Evolutionary conservation across 2,329 filamentous ascomycete genomes (phyloP).

Genomic region (Penicillium sp.): DNA sequence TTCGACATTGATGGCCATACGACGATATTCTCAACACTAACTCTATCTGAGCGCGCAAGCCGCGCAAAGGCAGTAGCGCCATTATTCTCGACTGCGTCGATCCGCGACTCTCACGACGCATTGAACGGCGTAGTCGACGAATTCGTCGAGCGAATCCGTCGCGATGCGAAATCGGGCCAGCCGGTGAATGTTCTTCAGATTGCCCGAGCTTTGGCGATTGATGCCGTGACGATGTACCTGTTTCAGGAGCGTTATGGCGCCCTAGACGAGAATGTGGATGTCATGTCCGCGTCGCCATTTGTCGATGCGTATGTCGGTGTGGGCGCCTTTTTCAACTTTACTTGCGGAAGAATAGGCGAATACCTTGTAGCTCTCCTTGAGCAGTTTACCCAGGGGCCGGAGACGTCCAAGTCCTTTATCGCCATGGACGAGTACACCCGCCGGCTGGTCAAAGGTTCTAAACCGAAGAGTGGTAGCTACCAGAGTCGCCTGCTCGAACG

Average conservation of each 20-base stretch:
- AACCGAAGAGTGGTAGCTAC: slow-evolving; percentile 48
- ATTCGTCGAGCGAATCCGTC: slow-evolving; percentile 27
- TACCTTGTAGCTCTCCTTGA: slow-evolving; percentile 37
- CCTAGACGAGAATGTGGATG: slow-evolving; percentile 42
- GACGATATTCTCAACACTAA: slow-evolving; percentile 58
- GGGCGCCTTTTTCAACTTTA: slow-evolving; percentile 59
- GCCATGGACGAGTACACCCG: slow-evolving; percentile 52
- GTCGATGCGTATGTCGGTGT: slow-evolving; percentile 62
- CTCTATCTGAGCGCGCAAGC: slow-evolving; percentile 47
- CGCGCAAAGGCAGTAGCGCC: slow-evolving; percentile 57
- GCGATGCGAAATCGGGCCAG: slow-evolving; percentile 20
- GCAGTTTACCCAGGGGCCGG: slow-evolving; percentile 37
- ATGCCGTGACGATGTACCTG: slow-evolving; percentile 60
- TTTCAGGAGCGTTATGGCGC: slow-evolving; percentile 59
- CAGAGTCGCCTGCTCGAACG: slow-evolving; percentile 54
- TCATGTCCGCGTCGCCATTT: slow-evolving; percentile 53
- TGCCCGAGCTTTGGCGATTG: slow-evolving; percentile 56
- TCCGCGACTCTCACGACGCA: slow-evolving; percentile 24
- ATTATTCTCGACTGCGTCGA: slow-evolving; percentile 46
- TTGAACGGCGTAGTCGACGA: slow-evolving; percentile 27
- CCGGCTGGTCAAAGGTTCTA: slow-evolving; percentile 43
- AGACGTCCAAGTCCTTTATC: slow-evolving; percentile 40
- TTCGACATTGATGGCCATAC: slow-evolving; percentile 62
- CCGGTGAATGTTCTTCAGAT: slow-evolving; percentile 52
- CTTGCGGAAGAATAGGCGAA: slow-evolving; percentile 47